Evolutionary conservation across 768 basidiomycete species (phyloP).

Genomic region (Boletus coccyginus): DNA sequence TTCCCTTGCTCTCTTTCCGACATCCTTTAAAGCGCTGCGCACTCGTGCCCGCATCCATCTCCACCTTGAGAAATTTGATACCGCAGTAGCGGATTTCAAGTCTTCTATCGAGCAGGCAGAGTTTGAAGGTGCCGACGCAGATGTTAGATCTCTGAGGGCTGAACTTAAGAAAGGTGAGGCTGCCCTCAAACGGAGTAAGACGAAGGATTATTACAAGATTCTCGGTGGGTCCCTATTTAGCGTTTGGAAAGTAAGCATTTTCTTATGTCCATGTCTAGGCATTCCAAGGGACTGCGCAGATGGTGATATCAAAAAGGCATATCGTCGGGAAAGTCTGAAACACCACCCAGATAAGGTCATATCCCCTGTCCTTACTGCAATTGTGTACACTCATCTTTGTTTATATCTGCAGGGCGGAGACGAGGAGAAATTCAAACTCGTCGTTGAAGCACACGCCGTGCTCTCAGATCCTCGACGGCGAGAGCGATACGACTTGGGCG

Average conservation of each 20-base stretch:
- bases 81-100: constrained; percentile 72
- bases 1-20: constrained; percentile 59
- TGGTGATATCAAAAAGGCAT: constrained; percentile 85
- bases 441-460: constrained; percentile 77
- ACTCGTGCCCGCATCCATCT: constrained; percentile 81
- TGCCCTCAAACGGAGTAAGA: constrained; percentile 81
- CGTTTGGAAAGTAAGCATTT: not conserved
- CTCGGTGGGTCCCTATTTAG: constrained; percentile 36
- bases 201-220: constrained; percentile 88
- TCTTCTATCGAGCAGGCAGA: constrained; percentile 72
- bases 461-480: constrained; percentile 74
- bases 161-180: constrained; percentile 84
- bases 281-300: constrained; percentile 56
- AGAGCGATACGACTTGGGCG: constrained; percentile 76
- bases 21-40: constrained; percentile 81
- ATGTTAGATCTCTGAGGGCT: constrained; percentile 54
- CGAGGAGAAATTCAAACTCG: constrained; percentile 94
- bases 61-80: constrained; percentile 71
- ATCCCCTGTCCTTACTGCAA: not conserved
- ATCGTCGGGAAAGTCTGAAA: constrained; percentile 80
- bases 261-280: constrained; percentile 25
- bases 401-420: constrained; percentile 68
- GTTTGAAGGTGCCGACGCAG: constrained; percentile 59
- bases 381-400: constrained; percentile 3
- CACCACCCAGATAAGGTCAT: constrained; percentile 82